phyloP scores from a whole-genome alignment of 2,329 filamentous ascomycete species.

The Curvularia sp. region DNA sequence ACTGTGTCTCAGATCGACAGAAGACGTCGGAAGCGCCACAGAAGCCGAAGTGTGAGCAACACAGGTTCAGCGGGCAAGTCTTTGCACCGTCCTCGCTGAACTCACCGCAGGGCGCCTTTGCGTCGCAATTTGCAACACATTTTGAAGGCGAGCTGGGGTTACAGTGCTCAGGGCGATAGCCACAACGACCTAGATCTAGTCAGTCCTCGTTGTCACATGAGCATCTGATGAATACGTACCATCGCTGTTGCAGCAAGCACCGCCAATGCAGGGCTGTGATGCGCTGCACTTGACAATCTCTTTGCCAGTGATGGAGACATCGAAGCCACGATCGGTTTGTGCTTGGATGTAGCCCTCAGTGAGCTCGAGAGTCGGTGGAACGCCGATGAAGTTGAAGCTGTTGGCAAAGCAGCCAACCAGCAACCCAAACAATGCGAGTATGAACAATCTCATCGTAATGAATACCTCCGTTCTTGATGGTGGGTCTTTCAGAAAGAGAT shows the following conservation, averaged over 20 bases:
- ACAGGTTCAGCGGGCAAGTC: conserved; percentile 26
- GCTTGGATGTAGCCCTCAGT: conserved; percentile 13
- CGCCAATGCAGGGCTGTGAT: conserved; percentile 16
- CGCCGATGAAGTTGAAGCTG: not conserved
- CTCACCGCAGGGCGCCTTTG: conserved; percentile 49
- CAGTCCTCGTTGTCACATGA: not conserved
- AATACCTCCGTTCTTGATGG: not conserved
- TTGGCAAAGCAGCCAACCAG: not conserved
- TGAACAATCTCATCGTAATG: not conserved
- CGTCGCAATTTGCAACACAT: conserved; percentile 48
- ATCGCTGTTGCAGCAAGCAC: conserved; percentile 20
- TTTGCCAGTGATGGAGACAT: not conserved
- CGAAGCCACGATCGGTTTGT: not conserved
- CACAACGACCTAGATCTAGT: conserved; percentile 2
- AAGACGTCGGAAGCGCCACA: conserved; percentile 48
- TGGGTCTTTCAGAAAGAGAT: not conserved
- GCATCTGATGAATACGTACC: conserved; percentile 5
- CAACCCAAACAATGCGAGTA: not conserved
- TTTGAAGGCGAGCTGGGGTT: not conserved
- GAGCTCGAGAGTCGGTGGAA: conserved; percentile 16
- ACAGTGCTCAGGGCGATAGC: conserved; percentile 23
- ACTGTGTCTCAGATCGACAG: conserved; percentile 11
- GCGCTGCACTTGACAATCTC: conserved; percentile 11
- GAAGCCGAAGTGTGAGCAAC: conserved; percentile 48
- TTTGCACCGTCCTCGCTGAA: conserved; percentile 24